phyloP scores from a whole-genome alignment of 495 filamentous ascomycete genomes.

The Bryoglossum gracile region DNA sequence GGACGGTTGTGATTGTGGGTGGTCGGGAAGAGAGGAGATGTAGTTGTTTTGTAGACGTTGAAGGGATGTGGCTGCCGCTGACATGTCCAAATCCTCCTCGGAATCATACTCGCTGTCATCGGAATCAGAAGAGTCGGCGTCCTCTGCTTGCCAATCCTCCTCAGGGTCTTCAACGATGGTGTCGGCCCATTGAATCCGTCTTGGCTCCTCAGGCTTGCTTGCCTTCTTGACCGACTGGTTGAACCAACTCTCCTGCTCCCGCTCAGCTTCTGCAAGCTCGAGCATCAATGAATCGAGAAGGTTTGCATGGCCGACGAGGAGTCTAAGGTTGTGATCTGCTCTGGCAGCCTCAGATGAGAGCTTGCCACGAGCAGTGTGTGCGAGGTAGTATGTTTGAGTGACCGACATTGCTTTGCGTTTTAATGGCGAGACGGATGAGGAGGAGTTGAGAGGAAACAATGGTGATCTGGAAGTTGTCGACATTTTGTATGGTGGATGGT shows the following conservation, averaged over 20 bases:
- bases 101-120: constrained; percentile 43
- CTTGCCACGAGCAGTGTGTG: constrained; percentile 92
- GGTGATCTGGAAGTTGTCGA: constrained; percentile 27
- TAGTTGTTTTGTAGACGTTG: constrained; percentile 36
- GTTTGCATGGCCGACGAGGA: constrained; percentile 95
- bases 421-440: constrained; percentile 20
- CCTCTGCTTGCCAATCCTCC: constrained; percentile 52
- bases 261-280: constrained; percentile 88
- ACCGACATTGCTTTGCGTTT: constrained; percentile 77
- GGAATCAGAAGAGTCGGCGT: constrained; percentile 52
- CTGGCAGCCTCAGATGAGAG: constrained; percentile 83
- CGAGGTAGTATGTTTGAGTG: constrained; percentile 95
- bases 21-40: constrained; percentile 15
- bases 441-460: constrained; percentile 16
- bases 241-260: constrained; percentile 97
- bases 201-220: constrained; percentile 46
- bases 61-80: constrained; percentile 36
- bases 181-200: constrained; percentile 86
- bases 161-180: constrained; percentile 65
- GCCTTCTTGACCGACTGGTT: constrained; percentile 85
- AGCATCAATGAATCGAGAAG: constrained; percentile 94
- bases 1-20: no score
- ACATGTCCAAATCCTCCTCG: constrained; percentile 49
- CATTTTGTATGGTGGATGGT: constrained; percentile 17
- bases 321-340: constrained; percentile 86